Evolutionary conservation across 257 asterid genomes (phyloP).

Genomic region (Coffea eugenioides): DNA sequence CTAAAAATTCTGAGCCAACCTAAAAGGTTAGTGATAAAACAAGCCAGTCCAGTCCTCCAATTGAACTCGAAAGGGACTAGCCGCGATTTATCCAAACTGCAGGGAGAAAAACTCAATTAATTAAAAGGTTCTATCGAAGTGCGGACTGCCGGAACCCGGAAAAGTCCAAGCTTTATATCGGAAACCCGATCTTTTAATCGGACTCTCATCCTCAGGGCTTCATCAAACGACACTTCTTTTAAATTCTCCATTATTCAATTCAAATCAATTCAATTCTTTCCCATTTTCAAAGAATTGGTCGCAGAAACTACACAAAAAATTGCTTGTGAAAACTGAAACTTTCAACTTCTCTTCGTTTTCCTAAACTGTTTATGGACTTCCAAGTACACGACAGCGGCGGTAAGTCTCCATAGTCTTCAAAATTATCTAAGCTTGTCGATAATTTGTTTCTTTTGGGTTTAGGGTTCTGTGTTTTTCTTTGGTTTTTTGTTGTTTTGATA

Average conservation of each 20-base stretch:
- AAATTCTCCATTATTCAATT: neutral
- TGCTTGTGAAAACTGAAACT: neutral
- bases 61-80: neutral
- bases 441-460: neutral
- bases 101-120: neutral
- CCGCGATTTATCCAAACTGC: neutral
- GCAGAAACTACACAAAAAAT: no score
- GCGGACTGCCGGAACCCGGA: neutral
- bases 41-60: no score
- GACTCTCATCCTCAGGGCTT: neutral
- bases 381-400: conserved; percentile 31
- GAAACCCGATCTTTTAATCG: neutral
- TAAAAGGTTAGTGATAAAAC: no score
- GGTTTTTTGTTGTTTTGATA: neutral
- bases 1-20: no score
- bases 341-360: neutral
- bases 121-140: neutral
- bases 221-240: no score
- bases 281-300: no score
- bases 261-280: no score
- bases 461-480: neutral
- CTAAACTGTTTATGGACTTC: conserved; percentile 24
- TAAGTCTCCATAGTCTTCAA: conserved; percentile 17
- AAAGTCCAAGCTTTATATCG: neutral
- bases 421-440: neutral